Base-by-base conservation (phyloP, 352 stramenopile species). In the Thraustochytrium sp. region DNA sequence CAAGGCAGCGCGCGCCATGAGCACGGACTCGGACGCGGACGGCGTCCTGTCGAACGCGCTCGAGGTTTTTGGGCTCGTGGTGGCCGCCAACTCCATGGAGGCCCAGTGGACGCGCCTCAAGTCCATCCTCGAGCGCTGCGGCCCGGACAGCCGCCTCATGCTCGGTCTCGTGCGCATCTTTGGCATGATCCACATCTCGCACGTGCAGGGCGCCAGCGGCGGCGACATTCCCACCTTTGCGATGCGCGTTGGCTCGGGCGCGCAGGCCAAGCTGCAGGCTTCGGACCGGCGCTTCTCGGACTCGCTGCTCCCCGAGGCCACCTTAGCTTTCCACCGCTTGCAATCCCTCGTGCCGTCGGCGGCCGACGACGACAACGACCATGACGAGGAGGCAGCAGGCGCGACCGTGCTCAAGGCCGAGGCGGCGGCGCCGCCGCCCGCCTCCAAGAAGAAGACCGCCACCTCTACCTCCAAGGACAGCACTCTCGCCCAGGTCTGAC, bases 51-150 rank as follows among this genome's bases (percentile, higher is more conserved):
- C 31, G 13, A 62, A 29, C 34, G 65, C 1, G 18, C 11, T 36
- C n/a, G 65, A 77, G 36, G 65, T 77, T n/a, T 77, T 77, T 75
- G 65, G 64, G 29, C 23, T 77, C 21, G 23, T 77, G 11, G 65
- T 77, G 29, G 65, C 65, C 46, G 68, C 65, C 1, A 77, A 55
- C 37, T 77, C 65, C 11, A 54, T 77, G 34, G 26, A 62, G 34
- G 65, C 65, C 18, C 65, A 77, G 65, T 77, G 65, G 65, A 29
- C 29, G 11, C 65, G 40, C 8, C 42, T 77, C 29, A 77, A 77
- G 49, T 72, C 65, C 3, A 55, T 77, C 26, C 26, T 77, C 5
- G 46, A 77, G 16, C 42, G 42, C 26, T 61, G 40, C 42, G 65
- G 65, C 9, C 46, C 65, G 18, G 42, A 77, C 9, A 62, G 42